Base-by-base conservation (phyloP, 768 basidiomycete species). In the Sarcomyxa edulis region DNA sequence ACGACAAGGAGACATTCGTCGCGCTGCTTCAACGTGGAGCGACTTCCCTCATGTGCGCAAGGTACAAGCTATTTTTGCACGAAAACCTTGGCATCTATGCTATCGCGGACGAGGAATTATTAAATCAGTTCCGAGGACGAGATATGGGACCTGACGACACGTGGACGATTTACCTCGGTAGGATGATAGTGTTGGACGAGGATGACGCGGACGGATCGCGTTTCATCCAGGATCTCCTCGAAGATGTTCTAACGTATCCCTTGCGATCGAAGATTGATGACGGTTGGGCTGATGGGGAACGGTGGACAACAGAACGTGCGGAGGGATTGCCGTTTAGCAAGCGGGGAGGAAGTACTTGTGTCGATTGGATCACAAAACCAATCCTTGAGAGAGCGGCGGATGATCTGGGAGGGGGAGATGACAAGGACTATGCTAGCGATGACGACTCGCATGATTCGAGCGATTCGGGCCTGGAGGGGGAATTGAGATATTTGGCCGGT, bases 161-260 rank as follows among this genome's bases (percentile, higher is more conserved):
- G 7, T 68, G 68, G 68, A 62, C 63, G 39, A 65, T 69, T 6
- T 53, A 58, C 34, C 55, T 69, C 9, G 68, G 66, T 5, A 43
- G 68, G 15, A 37, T 60, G 6, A 44, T 70, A 20, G 23, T 46
- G 21, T 53, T 69, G 10, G 63, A 64, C 10, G 50, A 46, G 14
- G 60, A 61, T 15, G 65, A 68, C 42, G 23, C 45, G 0, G 62
- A 69, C 40, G 67, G 66, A 0, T 48, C 59, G 2, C 24, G 21
- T 14, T 67, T 68, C 37, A 49, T 62, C 3, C 58, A 60, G 29
- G 56, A 45, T 1, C 19, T 63, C 3, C 40, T 63, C 12, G 63
- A 65, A 34, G 65, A 67, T 25, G 58, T 49, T 0, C 28, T 60
- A 0, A 9, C 59, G 5, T 63, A 54, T 34, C 51, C 54, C 7